Percentiles rank a stretch among this genome's conserved stretches.
Evolutionary conservation across 257 asterid genomes (phyloP).

Genomic region (Solanum etuberosum): DNA sequence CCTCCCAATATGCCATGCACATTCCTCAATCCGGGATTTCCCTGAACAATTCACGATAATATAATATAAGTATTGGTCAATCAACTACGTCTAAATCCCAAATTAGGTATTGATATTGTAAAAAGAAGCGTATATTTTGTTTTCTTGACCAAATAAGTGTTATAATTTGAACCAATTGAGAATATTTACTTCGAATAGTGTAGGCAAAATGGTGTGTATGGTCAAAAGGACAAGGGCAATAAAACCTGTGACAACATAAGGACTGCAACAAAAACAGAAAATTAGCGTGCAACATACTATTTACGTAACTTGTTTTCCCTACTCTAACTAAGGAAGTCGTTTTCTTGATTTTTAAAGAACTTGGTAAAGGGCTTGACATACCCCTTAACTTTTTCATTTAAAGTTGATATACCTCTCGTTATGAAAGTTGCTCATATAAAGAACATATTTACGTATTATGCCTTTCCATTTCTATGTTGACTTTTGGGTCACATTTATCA

Average conservation of each 20-base stretch:
- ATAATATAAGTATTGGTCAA: neutral
- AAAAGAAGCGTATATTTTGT: neutral
- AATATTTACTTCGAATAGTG: conserved; percentile 42
- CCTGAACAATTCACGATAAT: conserved; percentile 18
- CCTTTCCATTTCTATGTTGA: too few species aligned
- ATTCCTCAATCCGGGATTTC: conserved; percentile 62
- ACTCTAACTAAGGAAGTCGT: neutral
- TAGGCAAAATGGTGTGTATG: conserved; percentile 27
- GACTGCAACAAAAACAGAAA: conserved; percentile 25
- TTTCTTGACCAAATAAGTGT: neutral
- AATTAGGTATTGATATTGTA: neutral
- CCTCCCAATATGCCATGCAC: conserved; percentile 69
- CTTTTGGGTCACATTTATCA: too few species aligned
- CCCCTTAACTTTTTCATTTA: too few species aligned
- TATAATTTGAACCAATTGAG: neutral
- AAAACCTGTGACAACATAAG: conserved; percentile 37
- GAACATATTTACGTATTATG: too few species aligned
- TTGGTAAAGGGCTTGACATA: too few species aligned
- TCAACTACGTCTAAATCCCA: neutral
- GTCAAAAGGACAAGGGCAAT: conserved; percentile 37
- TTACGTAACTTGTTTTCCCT: neutral
- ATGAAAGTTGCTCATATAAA: too few species aligned
- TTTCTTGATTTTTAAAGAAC: neutral
- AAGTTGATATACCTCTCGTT: too few species aligned
- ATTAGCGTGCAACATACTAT: neutral